Percentiles rank a stretch among this genome's conserved stretches.
These are phyloP conservation scores for Macrotyloma uniflorum DNA, from an alignment of 306 rosid genomes.

Conservation along the genomic window DNA sequence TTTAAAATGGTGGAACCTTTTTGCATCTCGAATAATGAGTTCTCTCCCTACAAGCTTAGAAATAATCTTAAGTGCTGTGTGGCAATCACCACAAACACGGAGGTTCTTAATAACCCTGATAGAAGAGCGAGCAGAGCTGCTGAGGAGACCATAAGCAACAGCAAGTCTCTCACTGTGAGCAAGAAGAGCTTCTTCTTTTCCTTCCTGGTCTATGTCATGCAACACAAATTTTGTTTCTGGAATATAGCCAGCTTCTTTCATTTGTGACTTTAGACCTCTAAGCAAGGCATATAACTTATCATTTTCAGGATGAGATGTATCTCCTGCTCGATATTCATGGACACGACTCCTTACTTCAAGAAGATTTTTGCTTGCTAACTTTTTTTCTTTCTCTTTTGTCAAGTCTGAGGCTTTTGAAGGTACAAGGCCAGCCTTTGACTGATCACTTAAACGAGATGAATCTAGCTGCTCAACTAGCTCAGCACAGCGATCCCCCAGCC, in stretches of 20 bases:
- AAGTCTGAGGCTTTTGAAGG: constrained; percentile 62
- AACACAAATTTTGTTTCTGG: constrained; percentile 81
- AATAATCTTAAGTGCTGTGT: constrained; percentile 51
- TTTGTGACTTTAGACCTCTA: constrained; percentile 70
- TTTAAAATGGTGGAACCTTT: constrained; percentile 56
- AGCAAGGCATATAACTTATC: constrained; percentile 65
- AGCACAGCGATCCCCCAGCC: constrained; percentile 75
- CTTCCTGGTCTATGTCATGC: constrained; percentile 85
- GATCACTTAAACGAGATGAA: constrained; percentile 60
- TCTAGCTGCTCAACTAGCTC: constrained; percentile 73
- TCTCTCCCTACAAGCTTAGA: constrained; percentile 58
- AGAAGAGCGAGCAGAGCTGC: constrained; percentile 63
- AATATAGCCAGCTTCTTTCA: constrained; percentile 86
- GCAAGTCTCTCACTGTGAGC: constrained; percentile 91
- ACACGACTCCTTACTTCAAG: constrained; percentile 75
- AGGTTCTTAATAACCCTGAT: constrained; percentile 84
- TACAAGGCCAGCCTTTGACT: constrained; percentile 73
- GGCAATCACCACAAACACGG: constrained; percentile 67
- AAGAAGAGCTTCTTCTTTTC: constrained; percentile 85
- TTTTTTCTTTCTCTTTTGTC: constrained; percentile 62
- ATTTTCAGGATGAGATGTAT: constrained; percentile 75
- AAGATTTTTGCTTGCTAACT: constrained; percentile 56
- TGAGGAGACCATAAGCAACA: constrained; percentile 72
- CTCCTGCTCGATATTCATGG: constrained; percentile 89
- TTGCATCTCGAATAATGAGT: constrained; percentile 51